Base-by-base conservation (phyloP, 2,329 filamentous ascomycete genomes). In the Tetracladium maxilliforme region DNA sequence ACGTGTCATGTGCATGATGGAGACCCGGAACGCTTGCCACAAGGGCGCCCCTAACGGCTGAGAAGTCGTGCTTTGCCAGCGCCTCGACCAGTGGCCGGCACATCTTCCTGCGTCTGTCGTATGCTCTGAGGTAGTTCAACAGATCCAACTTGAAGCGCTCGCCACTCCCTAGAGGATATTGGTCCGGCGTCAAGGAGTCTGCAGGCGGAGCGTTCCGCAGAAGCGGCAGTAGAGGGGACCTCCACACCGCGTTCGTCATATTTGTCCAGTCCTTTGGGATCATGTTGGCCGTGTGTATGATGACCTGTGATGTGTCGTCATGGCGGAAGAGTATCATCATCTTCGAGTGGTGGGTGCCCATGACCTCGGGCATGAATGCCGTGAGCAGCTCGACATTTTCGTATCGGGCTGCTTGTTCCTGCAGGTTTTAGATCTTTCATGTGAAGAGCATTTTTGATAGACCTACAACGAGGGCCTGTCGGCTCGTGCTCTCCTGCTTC, bases 251-350 rank as follows among this genome's bases (percentile, higher is more conserved):
- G 45, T 93, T 83, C 1, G 74, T 79, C 78, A 92, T 80, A 37
- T 90, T 90, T 2, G 60, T 65, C 84, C 84, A 93, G 45, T 93
- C 84, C 28, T 74, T 71, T 4, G 62, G 43, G n/a, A 92, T 87
- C 76, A 92, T 83, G 38, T 93, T 93, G 11, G 84, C 82, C 0
- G 84, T 93, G 38, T 92, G 81, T 16, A 93, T 84, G 28, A 92
- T 51, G 6, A 93, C 55, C 48, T 92, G 78, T 1, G 76, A 79
- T 0, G 62, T 68, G 33, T 77, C 70, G 42, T 92, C 82, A 44
- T 79, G 72, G 5, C 79, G 66, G 32, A 92, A 58, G 4, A 92
- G 49, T n/a, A 92, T 56, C 48, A 92, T 67, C 79, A 92, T 90
- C 49, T 92, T 90, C 9, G 78, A 64, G 41, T 74, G 27, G 23